Evolutionary conservation across 2,329 filamentous ascomycete species (phyloP), one percentile per base, ranked within the genome.

Genomic region (Geosmithia putterillii): DNA sequence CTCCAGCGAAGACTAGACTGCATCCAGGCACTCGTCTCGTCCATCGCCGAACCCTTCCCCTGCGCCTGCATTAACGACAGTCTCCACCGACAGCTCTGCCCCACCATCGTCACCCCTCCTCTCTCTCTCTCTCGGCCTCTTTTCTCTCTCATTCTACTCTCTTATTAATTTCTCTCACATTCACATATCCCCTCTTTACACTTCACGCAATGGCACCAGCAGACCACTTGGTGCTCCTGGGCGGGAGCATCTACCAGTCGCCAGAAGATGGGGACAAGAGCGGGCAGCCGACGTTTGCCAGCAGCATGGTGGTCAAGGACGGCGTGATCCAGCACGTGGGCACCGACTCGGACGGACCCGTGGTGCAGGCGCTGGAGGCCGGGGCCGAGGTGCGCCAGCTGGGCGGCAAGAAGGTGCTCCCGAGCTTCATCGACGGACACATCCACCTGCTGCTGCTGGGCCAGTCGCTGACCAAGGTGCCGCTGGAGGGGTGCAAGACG

Each of bases 341-440:
- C 6, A 48, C 58, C 5, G 50, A 51, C 5, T 46, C 52, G 0
- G 54, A 61, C 41, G 35, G 44, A 1, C 45, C 47, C 10, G 52
- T 56, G 3, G 35, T 44, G 2, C 42, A 48, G 1, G 60, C 58
- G 4, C 52, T 50, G 32, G 43, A 47, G 3, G 45, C 46, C 3
- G 57, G 53, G 15, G 53, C 52, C 21, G 32, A 39, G 8, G 38
- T 51, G 17, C 49, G 51, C 22, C 55, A 65, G 25, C 43, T 66
- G 3, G 42, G 41, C 1, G 59, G 61, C 1, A 53, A 52, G 19
- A 63, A 61, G 2, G 58, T 77, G 3, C 59, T 77, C 2, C 73
- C 74, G 0, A 67, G 73, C 14, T 77, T 78, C 57, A 68, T 77
- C 35, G 74, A 78, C 46, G 72, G 70, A 6, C 74, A 78, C 47